Percentiles rank a stretch among this genome's conserved stretches.
Evolutionary conservation across 148 eudicot species (phyloP).

Genomic region (Rhododendron williamsianum): DNA sequence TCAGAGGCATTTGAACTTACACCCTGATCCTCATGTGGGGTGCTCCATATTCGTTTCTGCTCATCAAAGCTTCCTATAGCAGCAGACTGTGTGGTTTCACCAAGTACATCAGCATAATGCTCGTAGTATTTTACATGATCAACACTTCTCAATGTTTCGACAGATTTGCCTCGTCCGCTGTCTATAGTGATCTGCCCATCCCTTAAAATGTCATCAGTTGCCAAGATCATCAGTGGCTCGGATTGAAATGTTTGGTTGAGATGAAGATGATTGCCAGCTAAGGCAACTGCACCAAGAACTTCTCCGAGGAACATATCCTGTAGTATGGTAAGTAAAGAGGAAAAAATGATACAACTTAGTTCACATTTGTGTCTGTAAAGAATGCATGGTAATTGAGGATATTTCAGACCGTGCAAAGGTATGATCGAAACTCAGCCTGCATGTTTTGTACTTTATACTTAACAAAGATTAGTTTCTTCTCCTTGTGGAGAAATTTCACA

Average conservation of each 20-base stretch:
- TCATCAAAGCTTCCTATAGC: slow-evolving; percentile 33
- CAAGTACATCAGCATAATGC: slow-evolving; percentile 26
- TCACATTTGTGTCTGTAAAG: too few species aligned
- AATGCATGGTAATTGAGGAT: not conserved
- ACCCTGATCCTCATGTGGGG: not conserved
- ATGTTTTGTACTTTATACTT: too few species aligned
- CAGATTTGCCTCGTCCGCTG: slow-evolving; percentile 21
- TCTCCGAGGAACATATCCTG: slow-evolving; percentile 56
- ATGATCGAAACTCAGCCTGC: not conserved
- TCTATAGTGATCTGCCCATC: slow-evolving; percentile 40
- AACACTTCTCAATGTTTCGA: slow-evolving; percentile 29
- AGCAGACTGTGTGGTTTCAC: slow-evolving; percentile 41
- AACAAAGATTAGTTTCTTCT: not conserved
- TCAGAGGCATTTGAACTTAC: not conserved
- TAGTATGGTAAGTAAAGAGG: not conserved
- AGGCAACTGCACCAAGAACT: slow-evolving; percentile 43
- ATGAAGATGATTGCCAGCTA: slow-evolving; percentile 19
- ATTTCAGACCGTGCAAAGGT: not conserved
- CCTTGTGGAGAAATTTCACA: not conserved
- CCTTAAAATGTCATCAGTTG: slow-evolving; percentile 26
- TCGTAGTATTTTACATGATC: slow-evolving; percentile 30
- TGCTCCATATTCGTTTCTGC: slow-evolving; percentile 32
- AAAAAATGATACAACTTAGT: not conserved
- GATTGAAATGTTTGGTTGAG: slow-evolving; percentile 15
- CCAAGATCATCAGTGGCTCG: slow-evolving; percentile 26